A percentile compares a stretch with the other conserved stretches of the same genome.
These are phyloP conservation scores for Apiospora hydei DNA, from an alignment of 2,329 filamentous ascomycete species.

Conservation along the genomic window DNA sequence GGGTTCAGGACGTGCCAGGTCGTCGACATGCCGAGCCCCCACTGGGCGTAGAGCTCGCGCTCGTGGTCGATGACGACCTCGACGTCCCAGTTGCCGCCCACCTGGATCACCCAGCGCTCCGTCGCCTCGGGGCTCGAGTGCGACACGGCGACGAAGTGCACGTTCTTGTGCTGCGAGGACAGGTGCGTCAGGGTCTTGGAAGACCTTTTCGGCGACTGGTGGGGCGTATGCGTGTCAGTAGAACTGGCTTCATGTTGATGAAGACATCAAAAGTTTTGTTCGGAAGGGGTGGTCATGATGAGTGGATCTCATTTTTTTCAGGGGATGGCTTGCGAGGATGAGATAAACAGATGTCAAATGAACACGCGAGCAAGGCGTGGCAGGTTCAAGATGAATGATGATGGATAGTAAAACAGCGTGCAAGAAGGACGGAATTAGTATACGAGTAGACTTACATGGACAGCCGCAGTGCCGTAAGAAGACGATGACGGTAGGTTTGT, in stretches of 20 bases:
- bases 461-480: slow-evolving; percentile 79
- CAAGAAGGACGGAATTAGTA: slow-evolving; percentile 9
- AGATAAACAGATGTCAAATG: background rate
- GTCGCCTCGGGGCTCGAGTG: slow-evolving; percentile 63
- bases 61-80: slow-evolving; percentile 66
- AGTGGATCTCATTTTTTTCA: background rate
- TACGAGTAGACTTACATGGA: slow-evolving; percentile 63
- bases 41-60: slow-evolving; percentile 67
- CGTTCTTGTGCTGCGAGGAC: slow-evolving; percentile 55
- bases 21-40: slow-evolving; percentile 68
- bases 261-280: background rate
- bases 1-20: slow-evolving; percentile 71
- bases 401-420: background rate
- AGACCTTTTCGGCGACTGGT: slow-evolving; percentile 73
- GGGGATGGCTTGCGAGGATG: background rate
- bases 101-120: slow-evolving; percentile 62
- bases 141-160: slow-evolving; percentile 68
- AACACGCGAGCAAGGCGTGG: background rate
- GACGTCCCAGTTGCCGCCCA: slow-evolving; percentile 64
- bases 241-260: background rate
- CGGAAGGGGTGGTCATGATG: background rate
- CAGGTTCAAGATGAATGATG: background rate
- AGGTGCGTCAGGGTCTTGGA: slow-evolving; percentile 60
- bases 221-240: background rate
- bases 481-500: slow-evolving; percentile 66